Percentiles rank a stretch among this genome's conserved stretches.
Conservation (phyloP, 1,284 basidiomycete species). For the Trichosporon sp. region DNA sequence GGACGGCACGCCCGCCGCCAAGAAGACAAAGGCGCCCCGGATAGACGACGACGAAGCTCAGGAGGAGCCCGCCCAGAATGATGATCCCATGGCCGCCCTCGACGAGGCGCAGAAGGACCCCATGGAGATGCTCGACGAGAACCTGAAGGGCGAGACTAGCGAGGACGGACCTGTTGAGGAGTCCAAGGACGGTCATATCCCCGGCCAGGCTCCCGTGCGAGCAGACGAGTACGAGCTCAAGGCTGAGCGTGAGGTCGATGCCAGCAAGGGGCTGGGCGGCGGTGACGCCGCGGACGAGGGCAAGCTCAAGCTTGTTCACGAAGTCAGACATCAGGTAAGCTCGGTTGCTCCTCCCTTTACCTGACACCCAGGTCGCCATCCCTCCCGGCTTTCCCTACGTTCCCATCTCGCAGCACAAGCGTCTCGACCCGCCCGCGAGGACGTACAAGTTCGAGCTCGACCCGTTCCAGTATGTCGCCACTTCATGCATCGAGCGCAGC, state of each 20-base stretch:
- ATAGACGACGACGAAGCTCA: slow-evolving; percentile 24
- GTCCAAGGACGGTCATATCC: slow-evolving; percentile 34
- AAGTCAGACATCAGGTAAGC: slow-evolving; percentile 49
- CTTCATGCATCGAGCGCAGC: slow-evolving; percentile 92
- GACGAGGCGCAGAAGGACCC: slow-evolving; percentile 28
- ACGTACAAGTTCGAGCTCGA: slow-evolving; percentile 96
- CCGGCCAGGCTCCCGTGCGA: slow-evolving; percentile 69
- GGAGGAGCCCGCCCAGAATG: slow-evolving; percentile 14
- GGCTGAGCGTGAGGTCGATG: slow-evolving; percentile 82
- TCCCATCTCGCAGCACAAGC: slow-evolving; percentile 89
- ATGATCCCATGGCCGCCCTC: slow-evolving; percentile 20
- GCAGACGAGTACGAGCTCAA: slow-evolving; percentile 88
- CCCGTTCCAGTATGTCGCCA: slow-evolving; percentile 95
- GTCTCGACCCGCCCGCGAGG: slow-evolving; percentile 84
- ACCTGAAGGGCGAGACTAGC: slow-evolving; percentile 23
- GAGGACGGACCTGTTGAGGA: slow-evolving; percentile 33
- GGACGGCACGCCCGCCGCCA: neutral
- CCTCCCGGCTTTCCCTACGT: slow-evolving; percentile 90
- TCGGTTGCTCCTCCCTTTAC: slow-evolving; percentile 60
- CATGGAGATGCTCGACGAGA: slow-evolving; percentile 33
- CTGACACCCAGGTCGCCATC: slow-evolving; percentile 86
- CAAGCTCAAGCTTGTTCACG: slow-evolving; percentile 57
- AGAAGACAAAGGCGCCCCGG: slow-evolving; percentile 24
- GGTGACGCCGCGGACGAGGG: slow-evolving; percentile 61
- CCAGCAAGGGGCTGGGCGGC: slow-evolving; percentile 76